Evolutionary conservation across 164 flowering plant genomes (phyloP), one percentile per base, ranked within the genome.

Genomic region (Aristolochia californica): DNA sequence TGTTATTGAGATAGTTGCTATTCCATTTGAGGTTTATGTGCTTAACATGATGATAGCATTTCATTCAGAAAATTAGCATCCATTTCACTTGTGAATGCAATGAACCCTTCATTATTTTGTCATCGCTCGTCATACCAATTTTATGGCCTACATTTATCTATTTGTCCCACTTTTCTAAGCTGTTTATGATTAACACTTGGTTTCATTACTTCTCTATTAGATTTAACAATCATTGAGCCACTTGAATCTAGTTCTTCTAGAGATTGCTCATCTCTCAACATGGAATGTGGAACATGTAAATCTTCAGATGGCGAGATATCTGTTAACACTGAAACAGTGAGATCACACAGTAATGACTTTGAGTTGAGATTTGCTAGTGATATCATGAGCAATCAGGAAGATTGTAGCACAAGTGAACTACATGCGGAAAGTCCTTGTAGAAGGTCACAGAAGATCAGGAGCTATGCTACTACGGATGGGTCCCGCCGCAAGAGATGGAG

Each of bases 401-500:
- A 80, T 62, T 94, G 97, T 72, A 94, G 96, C 75, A 90, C 97
- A 51, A 88, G 96, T 72, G 78, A 73, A 15, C 68, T 73, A 27
- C 70, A 66, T 48, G 79, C 63, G 28, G 80, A 61, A 43, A 68
- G 48, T 56, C 58, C 43, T 43, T 26, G 43, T 45, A 77, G 75
- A 62, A 66, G 59, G 66, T 59, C 64, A 18, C 87, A 68, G 28
- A 78, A 74, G 70, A 74, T 40, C 63, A 84, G 81, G 78, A 71
- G 69, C 62, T 70, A 60, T 69, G 76, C 58, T 59, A 69, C 67
- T 74, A 78, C 77, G 13, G 94, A 84, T 52, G 76, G 88, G 70
- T 78, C 68, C 60, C 82, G 78, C 57, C 86, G 93, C 38, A 94
- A 86, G 76, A 70, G 99, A 57, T 94, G 99, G 99, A 85, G 83